Evolutionary conservation across 768 basidiomycete species (phyloP).

Genomic region (Tylopilus sp.): DNA sequence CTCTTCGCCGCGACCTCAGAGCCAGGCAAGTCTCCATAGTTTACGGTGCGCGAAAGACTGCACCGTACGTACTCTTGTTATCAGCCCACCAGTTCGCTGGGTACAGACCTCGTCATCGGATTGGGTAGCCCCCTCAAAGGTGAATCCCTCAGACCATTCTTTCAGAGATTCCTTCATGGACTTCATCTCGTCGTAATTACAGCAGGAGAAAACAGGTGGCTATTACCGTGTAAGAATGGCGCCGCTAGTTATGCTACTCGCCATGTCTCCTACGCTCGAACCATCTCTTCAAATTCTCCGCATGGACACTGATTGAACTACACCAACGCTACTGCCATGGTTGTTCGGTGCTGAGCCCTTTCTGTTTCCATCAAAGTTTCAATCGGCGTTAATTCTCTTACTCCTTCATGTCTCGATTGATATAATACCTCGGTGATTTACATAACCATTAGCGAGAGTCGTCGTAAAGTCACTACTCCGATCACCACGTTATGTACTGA

Average conservation of each 20-base stretch:
- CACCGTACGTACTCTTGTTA: too few species aligned
- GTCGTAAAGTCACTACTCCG: background rate
- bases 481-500: background rate
- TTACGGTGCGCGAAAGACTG: constrained; percentile 43
- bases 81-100: too few species aligned
- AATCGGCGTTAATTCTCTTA: background rate
- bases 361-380: constrained; percentile 42
- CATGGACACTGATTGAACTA: too few species aligned
- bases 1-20: constrained; percentile 46
- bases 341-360: constrained; percentile 47
- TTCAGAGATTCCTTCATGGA: constrained; percentile 47
- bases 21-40: constrained; percentile 55
- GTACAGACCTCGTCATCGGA: too few species aligned
- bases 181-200: constrained; percentile 53
- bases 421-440: constrained; percentile 46
- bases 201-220: constrained; percentile 37
- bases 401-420: background rate
- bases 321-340: constrained; percentile 60
- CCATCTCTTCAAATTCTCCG: constrained; percentile 57
- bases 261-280: constrained; percentile 64
- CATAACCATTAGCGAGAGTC: constrained; percentile 50
- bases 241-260: constrained; percentile 57
- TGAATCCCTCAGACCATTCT: constrained; percentile 47
- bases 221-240: constrained; percentile 59
- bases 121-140: too few species aligned